These are phyloP conservation scores for Furcasterigmium furcatum DNA, from an alignment of 2,329 filamentous ascomycete genomes.

Conservation along the genomic window DNA sequence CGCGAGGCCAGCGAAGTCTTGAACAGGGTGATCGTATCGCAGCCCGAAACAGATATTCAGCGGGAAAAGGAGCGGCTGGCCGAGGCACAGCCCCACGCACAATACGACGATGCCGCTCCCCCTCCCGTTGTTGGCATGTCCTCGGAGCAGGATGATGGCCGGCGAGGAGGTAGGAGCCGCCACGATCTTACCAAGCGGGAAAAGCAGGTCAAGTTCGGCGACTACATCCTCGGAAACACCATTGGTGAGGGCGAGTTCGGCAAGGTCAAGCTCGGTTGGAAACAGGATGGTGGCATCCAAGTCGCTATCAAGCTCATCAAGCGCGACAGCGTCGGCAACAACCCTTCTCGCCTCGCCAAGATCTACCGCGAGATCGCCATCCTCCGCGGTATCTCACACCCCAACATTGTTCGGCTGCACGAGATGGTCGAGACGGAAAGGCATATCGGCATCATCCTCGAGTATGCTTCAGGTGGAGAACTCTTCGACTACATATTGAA, in stretches of 20 bases:
- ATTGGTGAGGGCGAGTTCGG: slow-evolving; percentile 98
- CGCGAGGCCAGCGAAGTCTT: slow-evolving; percentile 79
- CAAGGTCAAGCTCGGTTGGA: slow-evolving; percentile 98
- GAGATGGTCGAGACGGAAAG: slow-evolving; percentile 98
- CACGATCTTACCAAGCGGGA: slow-evolving; percentile 58
- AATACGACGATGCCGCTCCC: slow-evolving; percentile 40
- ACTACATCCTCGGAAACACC: slow-evolving; percentile 93
- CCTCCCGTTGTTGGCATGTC: slow-evolving; percentile 39
- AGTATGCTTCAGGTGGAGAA: slow-evolving; percentile 96
- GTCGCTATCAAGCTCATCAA: slow-evolving; percentile 98
- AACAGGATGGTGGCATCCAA: slow-evolving; percentile 87
- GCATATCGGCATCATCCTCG: slow-evolving; percentile 96
- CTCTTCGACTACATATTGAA: slow-evolving; percentile 98
- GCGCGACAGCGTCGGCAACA: slow-evolving; percentile 82
- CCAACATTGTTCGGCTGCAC: slow-evolving; percentile 94
- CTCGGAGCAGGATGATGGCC: slow-evolving; percentile 40
- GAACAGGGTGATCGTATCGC: slow-evolving; percentile 72
- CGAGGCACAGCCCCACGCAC: slow-evolving; percentile 49
- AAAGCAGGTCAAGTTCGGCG: slow-evolving; percentile 87
- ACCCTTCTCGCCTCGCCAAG: slow-evolving; percentile 87
- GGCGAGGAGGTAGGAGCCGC: slow-evolving; percentile 50
- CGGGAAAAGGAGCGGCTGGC: slow-evolving; percentile 68
- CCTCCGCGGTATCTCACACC: slow-evolving; percentile 80
- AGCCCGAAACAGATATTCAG: slow-evolving; percentile 70
- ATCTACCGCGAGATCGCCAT: slow-evolving; percentile 98